Evolutionary conservation across 768 basidiomycete species (phyloP).

Genomic region (Psilocybe sp.): DNA sequence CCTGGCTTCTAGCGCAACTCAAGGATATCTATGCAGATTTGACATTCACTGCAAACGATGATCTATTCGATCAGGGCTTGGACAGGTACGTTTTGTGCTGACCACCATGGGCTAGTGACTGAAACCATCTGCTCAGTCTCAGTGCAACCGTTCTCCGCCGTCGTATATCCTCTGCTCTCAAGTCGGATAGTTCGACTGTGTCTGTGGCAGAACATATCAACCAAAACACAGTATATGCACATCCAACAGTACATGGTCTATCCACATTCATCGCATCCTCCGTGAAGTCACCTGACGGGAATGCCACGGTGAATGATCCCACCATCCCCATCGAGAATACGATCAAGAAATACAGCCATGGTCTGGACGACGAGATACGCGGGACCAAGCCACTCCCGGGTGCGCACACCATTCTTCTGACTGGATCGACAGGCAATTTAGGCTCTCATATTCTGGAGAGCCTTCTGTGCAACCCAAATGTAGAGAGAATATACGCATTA

Average conservation of each 20-base stretch:
- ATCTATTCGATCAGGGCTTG: slow-evolving; percentile 18
- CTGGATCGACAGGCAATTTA: slow-evolving; percentile 39
- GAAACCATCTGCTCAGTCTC: not conserved
- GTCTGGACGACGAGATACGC: not conserved
- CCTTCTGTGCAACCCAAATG: slow-evolving; percentile 18
- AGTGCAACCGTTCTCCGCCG: slow-evolving; percentile 17
- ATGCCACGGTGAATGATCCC: slow-evolving; percentile 7
- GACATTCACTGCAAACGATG: slow-evolving; percentile 3
- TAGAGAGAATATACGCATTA: slow-evolving; percentile 27
- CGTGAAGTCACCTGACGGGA: no score
- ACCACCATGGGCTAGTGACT: no score
- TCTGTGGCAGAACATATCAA: slow-evolving; percentile 11
- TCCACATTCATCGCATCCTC: slow-evolving; percentile 12
- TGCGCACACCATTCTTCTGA: slow-evolving; percentile 30
- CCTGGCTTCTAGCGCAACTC: slow-evolving; percentile 17
- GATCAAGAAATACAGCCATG: slow-evolving; percentile 13
- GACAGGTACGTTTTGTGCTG: no score
- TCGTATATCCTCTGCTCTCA: slow-evolving; percentile 15
- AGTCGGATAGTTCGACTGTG: slow-evolving; percentile 1
- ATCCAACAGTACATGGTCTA: slow-evolving; percentile 15
- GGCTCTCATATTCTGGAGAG: slow-evolving; percentile 31
- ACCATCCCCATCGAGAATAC: slow-evolving; percentile 12
- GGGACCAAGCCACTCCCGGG: not conserved
- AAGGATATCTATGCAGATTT: slow-evolving; percentile 10
- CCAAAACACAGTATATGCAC: slow-evolving; percentile 15